Evolutionary conservation across 208 protist species (phyloP).

Genomic region (Perkinsela sp.): DNA sequence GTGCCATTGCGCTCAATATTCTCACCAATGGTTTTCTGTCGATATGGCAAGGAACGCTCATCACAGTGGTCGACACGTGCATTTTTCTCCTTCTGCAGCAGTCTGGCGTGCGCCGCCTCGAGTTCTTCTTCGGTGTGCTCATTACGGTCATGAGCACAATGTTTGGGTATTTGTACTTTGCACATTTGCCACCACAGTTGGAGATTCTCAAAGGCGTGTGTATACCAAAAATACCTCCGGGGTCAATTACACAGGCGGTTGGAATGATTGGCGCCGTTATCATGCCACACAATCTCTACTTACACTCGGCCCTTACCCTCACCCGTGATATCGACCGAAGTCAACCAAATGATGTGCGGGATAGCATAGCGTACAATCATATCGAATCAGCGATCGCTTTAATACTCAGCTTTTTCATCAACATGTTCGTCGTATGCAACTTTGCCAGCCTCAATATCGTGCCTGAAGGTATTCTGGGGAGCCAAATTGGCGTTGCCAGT

Average conservation of each 20-base stretch:
- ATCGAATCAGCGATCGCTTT: conserved; percentile 17
- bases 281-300: conserved; percentile 50
- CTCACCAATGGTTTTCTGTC: conserved; percentile 9
- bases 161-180: conserved; percentile 16
- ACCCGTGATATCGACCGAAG: conserved; percentile 1
- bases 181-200: conserved; percentile 2
- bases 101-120: conserved; percentile 9
- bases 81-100: conserved; percentile 19
- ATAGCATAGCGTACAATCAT: conserved; percentile 12
- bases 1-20: conserved; percentile 15
- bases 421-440: conserved; percentile 18
- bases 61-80: conserved; percentile 27
- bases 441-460: conserved; percentile 6
- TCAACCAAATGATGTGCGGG: conserved; percentile 3
- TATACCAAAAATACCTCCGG: conserved; percentile 5
- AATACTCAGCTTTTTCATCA: conserved; percentile 24
- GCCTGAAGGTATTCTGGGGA: background rate
- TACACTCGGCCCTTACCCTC: conserved; percentile 32
- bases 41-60: conserved; percentile 22
- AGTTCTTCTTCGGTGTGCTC: conserved; percentile 10
- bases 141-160: conserved; percentile 16
- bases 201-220: conserved; percentile 8
- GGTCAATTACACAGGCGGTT: conserved; percentile 7
- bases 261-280: conserved; percentile 30
- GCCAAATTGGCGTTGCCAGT: conserved; percentile 14